Conservation (phyloP, 345 rosid genomes). For the Clausena lansium region DNA sequence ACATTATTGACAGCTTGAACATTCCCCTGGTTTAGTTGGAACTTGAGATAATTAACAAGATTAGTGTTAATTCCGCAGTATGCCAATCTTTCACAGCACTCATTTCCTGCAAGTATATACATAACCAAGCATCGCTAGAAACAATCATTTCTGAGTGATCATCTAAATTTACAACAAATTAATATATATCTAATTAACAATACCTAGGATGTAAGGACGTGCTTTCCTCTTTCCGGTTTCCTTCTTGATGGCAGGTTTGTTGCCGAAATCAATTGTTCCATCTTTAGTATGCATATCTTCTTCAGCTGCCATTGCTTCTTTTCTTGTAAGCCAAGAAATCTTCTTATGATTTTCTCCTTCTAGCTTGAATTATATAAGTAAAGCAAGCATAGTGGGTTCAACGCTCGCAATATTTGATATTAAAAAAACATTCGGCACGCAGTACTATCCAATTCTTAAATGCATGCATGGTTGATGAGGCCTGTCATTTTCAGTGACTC, state of each 20-base stretch:
- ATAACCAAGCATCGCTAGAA: too few relatives aligned
- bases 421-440: conserved; percentile 20
- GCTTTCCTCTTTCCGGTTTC: conserved; percentile 49
- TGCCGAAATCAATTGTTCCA: conserved; percentile 35
- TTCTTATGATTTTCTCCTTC: not conserved
- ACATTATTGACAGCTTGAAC: conserved; percentile 47
- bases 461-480: not conserved
- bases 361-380: not conserved
- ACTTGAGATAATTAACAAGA: conserved; percentile 43
- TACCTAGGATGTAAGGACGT: conserved; percentile 39
- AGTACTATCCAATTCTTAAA: conserved; percentile 16
- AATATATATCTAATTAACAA: not conserved
- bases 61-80: conserved; percentile 45
- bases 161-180: not conserved
- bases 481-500: conserved; percentile 8
- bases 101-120: conserved; percentile 27
- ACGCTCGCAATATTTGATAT: not conserved
- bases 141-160: not conserved
- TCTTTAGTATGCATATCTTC: conserved; percentile 29
- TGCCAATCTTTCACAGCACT: conserved; percentile 43
- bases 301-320: conserved; percentile 23
- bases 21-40: conserved; percentile 32
- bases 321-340: not conserved
- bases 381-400: not conserved
- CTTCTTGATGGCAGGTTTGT: conserved; percentile 32